Percentiles rank a stretch among this genome's conserved stretches.
These are phyloP conservation scores for Anacardium occidentale DNA, from an alignment of 345 rosid species.

Conservation along the genomic window DNA sequence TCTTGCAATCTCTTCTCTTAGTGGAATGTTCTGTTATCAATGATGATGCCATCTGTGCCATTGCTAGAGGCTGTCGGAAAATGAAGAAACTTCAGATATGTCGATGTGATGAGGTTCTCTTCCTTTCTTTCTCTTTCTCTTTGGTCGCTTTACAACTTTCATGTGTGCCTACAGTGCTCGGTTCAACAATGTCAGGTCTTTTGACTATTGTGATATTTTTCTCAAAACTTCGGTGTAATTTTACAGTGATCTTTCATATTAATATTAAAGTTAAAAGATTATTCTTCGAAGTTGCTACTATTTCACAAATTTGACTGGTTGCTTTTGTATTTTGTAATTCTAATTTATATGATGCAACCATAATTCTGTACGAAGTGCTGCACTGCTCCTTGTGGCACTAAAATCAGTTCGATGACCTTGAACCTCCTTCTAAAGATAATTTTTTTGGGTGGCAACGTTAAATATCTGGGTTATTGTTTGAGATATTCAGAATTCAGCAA, in stretches of 20 bases:
- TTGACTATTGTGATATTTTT: neutral
- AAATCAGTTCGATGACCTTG: neutral
- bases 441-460: neutral
- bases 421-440: neutral
- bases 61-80: conserved; percentile 80
- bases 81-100: conserved; percentile 88
- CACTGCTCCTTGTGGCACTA: neutral
- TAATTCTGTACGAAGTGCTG: conserved; percentile 9
- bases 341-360: neutral
- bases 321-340: neutral
- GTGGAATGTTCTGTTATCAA: conserved; percentile 81
- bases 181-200: neutral
- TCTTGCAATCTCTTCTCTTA: conserved; percentile 74
- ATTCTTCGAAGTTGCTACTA: conserved; percentile 3
- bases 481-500: neutral
- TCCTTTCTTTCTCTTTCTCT: conserved; percentile 4
- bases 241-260: neutral
- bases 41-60: conserved; percentile 69
- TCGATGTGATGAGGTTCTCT: conserved; percentile 77
- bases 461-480: neutral
- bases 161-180: neutral
- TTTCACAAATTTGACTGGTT: neutral
- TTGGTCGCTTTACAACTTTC: too few relatives aligned
- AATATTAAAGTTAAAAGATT: neutral
- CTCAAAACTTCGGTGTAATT: neutral